Evolutionary conservation across 768 basidiomycete species (phyloP).

Genomic region (Rubroboletus satanas): DNA sequence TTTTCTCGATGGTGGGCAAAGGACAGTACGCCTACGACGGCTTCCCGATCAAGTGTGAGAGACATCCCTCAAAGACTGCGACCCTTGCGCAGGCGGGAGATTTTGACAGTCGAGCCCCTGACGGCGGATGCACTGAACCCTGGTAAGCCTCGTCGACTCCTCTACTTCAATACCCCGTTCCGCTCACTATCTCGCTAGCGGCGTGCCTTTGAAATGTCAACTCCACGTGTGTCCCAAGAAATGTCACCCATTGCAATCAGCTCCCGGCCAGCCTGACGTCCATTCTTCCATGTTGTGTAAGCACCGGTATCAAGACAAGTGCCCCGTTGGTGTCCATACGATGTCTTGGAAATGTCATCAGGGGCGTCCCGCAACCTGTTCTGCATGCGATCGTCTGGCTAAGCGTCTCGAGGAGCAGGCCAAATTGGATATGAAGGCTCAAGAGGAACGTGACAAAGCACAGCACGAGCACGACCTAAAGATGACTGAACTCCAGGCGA

Average conservation of each 20-base stretch:
- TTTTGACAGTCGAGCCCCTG: constrained; percentile 53
- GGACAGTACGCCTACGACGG: constrained; percentile 54
- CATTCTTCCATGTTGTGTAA: constrained; percentile 40
- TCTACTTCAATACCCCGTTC: background rate
- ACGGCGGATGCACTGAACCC: constrained; percentile 58
- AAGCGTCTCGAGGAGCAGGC: constrained; percentile 41
- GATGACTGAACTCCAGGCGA: constrained; percentile 42
- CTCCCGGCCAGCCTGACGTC: constrained; percentile 34
- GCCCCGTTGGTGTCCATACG: constrained; percentile 41
- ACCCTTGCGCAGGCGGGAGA: constrained; percentile 39
- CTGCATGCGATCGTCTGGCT: constrained; percentile 42
- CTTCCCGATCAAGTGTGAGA: constrained; percentile 55
- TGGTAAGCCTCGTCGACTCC: constrained; percentile 43
- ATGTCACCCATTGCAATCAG: constrained; percentile 56
- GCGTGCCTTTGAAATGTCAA: constrained; percentile 12
- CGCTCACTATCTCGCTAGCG: constrained; percentile 6
- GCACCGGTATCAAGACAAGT: constrained; percentile 35
- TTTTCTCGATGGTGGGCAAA: constrained; percentile 43
- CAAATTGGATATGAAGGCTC: constrained; percentile 36
- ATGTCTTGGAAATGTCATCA: constrained; percentile 45
- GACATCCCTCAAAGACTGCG: constrained; percentile 42
- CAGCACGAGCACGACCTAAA: constrained; percentile 38
- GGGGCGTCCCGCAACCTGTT: constrained; percentile 38
- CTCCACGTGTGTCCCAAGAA: constrained; percentile 54
- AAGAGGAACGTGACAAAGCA: constrained; percentile 45